These are phyloP conservation scores for Colletotrichum sp. DNA, from an alignment of 2,329 filamentous ascomycete genomes.

Conservation along the genomic window DNA sequence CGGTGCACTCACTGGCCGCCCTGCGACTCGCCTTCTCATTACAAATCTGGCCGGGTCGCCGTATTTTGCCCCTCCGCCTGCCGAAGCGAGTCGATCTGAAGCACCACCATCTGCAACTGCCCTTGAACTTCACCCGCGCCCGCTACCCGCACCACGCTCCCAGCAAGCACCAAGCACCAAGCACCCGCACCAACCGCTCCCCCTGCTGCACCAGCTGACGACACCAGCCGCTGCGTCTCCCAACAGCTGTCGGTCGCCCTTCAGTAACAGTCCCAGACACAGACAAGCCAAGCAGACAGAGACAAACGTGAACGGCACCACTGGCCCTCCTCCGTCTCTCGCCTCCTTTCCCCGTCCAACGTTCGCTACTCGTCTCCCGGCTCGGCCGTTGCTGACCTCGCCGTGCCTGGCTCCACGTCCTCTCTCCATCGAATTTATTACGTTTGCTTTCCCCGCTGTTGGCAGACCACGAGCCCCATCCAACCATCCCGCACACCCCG, in stretches of 20 bases:
- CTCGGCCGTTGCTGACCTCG: not conserved
- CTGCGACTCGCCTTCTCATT: not conserved
- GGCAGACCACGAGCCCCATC: not conserved
- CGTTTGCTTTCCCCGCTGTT: not conserved
- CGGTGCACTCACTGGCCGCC: not conserved
- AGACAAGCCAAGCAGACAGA: not conserved
- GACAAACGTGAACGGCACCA: not conserved
- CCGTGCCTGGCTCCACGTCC: not conserved
- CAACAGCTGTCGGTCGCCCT: not conserved
- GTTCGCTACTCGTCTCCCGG: not conserved
- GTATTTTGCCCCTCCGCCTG: slow-evolving; percentile 13
- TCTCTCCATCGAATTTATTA: not conserved
- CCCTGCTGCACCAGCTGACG: not conserved
- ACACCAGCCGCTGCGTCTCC: not conserved
- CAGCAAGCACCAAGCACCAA: not conserved
- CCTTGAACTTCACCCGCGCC: not conserved
- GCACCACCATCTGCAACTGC: not conserved
- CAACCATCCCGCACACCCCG: not conserved
- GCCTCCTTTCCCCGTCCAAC: not conserved
- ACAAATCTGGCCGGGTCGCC: slow-evolving; percentile 16
- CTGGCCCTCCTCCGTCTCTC: not conserved
- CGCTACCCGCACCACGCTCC: not conserved
- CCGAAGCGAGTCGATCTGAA: slow-evolving; percentile 1
- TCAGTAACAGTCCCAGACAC: not conserved
- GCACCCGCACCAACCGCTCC: not conserved